These are phyloP conservation scores for Verticillium albo-atrum DNA, from an alignment of 2,329 filamentous ascomycete species.

Conservation along the genomic window DNA sequence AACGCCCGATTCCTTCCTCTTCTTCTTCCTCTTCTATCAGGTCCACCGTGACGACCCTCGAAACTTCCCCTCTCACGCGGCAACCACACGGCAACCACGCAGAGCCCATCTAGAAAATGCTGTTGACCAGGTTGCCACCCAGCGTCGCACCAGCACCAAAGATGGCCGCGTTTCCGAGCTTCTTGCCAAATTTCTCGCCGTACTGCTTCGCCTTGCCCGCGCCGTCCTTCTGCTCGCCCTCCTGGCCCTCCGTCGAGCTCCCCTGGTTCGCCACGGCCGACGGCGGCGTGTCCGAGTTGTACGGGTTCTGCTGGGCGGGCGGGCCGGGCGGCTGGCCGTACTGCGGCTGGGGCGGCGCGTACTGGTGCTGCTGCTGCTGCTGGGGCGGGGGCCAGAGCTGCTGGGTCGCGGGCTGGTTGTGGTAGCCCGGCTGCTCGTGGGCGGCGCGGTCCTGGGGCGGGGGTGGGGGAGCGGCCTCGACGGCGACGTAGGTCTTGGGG, in stretches of 20 bases:
- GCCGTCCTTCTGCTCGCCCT: slow-evolving; percentile 25
- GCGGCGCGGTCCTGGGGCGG: slow-evolving; percentile 20
- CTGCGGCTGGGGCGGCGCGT: slow-evolving; percentile 24
- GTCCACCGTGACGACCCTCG: neutral
- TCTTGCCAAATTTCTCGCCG: slow-evolving; percentile 96
- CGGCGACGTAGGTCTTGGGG: slow-evolving; percentile 81
- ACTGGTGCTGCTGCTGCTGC: slow-evolving; percentile 17
- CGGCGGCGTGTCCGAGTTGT: slow-evolving; percentile 67
- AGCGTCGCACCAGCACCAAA: slow-evolving; percentile 92
- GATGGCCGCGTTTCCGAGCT: slow-evolving; percentile 74
- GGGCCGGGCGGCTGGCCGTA: slow-evolving; percentile 38
- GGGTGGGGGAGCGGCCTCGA: slow-evolving; percentile 57
- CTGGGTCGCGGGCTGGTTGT: slow-evolving; percentile 18
- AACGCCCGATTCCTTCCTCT: neutral
- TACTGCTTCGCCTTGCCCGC: slow-evolving; percentile 65
- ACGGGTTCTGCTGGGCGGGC: slow-evolving; percentile 52
- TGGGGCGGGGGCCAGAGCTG: slow-evolving; percentile 16
- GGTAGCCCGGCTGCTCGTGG: slow-evolving; percentile 25
- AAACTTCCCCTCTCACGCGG: neutral
- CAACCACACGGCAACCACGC: too few relatives aligned
- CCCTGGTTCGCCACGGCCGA: slow-evolving; percentile 66
- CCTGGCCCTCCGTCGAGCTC: slow-evolving; percentile 25
- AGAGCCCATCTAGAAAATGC: slow-evolving; percentile 66
- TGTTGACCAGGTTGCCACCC: slow-evolving; percentile 84
- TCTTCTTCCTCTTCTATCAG: too few relatives aligned